Conservation (phyloP, 306 rosid species). For the Comarum palustre region DNA sequence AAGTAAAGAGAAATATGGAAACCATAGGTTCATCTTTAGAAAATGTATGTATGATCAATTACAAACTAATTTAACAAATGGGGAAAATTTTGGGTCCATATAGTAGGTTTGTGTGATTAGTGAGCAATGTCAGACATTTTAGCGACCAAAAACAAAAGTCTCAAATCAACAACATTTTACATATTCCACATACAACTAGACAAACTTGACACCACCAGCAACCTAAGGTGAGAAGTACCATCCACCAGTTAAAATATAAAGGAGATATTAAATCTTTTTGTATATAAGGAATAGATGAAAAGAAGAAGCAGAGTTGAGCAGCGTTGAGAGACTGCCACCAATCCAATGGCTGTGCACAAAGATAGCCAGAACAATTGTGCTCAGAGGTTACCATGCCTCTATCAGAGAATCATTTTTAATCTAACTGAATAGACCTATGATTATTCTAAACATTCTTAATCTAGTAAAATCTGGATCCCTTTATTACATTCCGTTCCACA, state of each 20-base stretch:
- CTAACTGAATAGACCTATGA: neutral
- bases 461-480: neutral
- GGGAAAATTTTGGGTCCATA: neutral
- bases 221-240: neutral
- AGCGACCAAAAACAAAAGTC: neutral
- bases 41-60: neutral
- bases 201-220: neutral
- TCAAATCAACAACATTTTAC: neutral
- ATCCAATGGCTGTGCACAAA: neutral
- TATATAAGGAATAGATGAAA: slow-evolving; percentile 4
- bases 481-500: neutral
- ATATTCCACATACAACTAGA: neutral
- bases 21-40: neutral
- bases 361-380: neutral
- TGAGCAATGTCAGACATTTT: neutral
- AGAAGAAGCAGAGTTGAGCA: neutral
- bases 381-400: slow-evolving; percentile 6
- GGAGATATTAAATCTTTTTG: neutral
- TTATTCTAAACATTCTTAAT: neutral
- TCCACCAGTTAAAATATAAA: neutral
- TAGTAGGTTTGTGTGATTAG: neutral
- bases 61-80: neutral
- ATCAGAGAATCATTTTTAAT: neutral
- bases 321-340: neutral
- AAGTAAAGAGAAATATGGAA: neutral